Evolutionary conservation across 768 basidiomycete species (phyloP).

Genomic region (Dacryopinax spathularia): DNA sequence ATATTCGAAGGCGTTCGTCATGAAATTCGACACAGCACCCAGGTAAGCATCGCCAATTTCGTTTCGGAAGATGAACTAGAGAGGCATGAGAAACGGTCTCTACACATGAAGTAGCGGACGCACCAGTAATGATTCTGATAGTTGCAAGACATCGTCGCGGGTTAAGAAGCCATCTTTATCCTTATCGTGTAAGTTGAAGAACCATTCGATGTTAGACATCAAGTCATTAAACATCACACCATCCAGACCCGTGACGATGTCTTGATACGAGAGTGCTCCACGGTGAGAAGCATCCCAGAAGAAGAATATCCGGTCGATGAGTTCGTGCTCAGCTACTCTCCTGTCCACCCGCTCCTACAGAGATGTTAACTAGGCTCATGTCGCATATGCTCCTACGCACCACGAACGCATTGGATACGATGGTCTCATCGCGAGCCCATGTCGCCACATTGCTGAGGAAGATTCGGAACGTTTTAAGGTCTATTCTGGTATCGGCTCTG

Average conservation of each 20-base stretch:
- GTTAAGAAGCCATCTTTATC: conserved; percentile 91
- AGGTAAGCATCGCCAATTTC: conserved; percentile 94
- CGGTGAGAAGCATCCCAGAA: conserved; percentile 78
- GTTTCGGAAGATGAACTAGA: conserved; percentile 91
- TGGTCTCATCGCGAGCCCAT: conserved; percentile 89
- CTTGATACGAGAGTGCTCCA: conserved; percentile 88
- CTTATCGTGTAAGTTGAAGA: conserved; percentile 90
- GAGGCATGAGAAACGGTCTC: not conserved
- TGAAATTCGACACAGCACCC: conserved; percentile 89
- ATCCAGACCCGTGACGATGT: conserved; percentile 76
- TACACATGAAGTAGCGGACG: conserved; percentile 19
- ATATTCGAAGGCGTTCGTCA: conserved; percentile 97
- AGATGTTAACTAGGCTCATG: not conserved
- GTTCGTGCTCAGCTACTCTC: conserved; percentile 86
- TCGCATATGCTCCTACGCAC: conserved; percentile 25
- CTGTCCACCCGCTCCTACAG: conserved; percentile 74
- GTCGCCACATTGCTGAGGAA: conserved; percentile 87
- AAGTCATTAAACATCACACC: conserved; percentile 90
- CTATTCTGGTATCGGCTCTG: conserved; percentile 81
- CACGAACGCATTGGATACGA: conserved; percentile 85
- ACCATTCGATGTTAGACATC: conserved; percentile 99
- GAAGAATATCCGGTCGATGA: conserved; percentile 85
- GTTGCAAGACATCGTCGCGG: conserved; percentile 88
- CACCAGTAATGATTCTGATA: conserved; percentile 88
- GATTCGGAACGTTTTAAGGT: conserved; percentile 65